Conservation (phyloP, 139 green algal species). For the Coelastrella sp. region DNA sequence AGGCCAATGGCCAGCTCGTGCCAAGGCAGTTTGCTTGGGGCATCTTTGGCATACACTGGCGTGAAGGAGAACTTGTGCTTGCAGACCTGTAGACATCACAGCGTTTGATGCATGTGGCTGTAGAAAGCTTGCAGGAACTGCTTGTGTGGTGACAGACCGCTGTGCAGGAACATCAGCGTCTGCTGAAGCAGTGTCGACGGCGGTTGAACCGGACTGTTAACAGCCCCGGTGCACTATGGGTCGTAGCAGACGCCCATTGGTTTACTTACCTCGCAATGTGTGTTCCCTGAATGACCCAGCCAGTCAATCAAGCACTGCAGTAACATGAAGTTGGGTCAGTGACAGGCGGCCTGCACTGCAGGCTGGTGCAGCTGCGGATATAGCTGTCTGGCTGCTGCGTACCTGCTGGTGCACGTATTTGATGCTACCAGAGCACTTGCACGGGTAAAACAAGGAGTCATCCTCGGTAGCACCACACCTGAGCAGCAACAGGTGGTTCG, state of each 20-base stretch:
- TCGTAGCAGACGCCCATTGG: no score
- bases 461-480: slow-evolving; percentile 50
- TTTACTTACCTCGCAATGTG: slow-evolving; percentile 72
- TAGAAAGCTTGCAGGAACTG: no score
- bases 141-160: no score
- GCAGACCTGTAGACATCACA: slow-evolving; percentile 60
- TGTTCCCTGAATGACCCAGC: slow-evolving; percentile 72
- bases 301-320: slow-evolving; percentile 71
- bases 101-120: background rate
- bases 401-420: slow-evolving; percentile 76
- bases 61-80: slow-evolving; percentile 76
- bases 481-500: no score
- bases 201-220: no score
- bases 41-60: slow-evolving; percentile 69
- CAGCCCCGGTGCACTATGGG: no score
- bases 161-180: no score
- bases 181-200: no score
- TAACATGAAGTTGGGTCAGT: no score
- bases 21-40: slow-evolving; percentile 58
- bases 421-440: slow-evolving; percentile 77
- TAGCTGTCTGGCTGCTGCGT: no score
- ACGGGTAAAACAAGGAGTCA: slow-evolving; percentile 72
- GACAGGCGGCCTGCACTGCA: no score
- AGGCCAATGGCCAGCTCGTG: slow-evolving; percentile 66
- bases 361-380: no score